phyloP scores from a whole-genome alignment of 176 grass and related monocot species.

The Aegilops umbellulata region DNA sequence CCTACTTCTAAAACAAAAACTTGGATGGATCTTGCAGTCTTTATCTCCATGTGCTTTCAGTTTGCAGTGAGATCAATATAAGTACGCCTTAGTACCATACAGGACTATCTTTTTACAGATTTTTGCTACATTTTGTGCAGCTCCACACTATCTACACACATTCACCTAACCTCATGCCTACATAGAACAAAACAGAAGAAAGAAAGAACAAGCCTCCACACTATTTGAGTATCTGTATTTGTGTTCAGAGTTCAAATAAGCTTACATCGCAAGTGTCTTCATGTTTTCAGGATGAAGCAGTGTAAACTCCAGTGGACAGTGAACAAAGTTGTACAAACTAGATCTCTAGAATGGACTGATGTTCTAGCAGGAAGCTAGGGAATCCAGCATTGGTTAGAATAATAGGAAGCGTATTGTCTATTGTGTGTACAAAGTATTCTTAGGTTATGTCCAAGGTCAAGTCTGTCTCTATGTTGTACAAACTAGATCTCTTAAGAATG shows the following conservation, averaged over 20 bases:
- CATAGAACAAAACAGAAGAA: constrained; percentile 6
- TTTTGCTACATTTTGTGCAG: background rate
- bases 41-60: too few relatives aligned
- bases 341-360: background rate
- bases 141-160: background rate
- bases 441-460: constrained; percentile 29
- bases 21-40: background rate
- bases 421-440: constrained; percentile 21
- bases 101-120: background rate
- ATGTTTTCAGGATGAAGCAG: constrained; percentile 35
- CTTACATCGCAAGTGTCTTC: constrained; percentile 14
- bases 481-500: constrained; percentile 11
- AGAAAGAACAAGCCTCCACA: background rate
- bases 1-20: background rate
- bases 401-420: constrained; percentile 19
- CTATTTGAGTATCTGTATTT: background rate
- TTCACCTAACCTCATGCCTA: background rate
- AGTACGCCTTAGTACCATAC: too few relatives aligned
- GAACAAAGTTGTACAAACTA: constrained; percentile 35
- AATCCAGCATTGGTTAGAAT: constrained; percentile 49
- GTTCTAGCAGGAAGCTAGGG: constrained; percentile 21
- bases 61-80: too few relatives aligned
- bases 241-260: constrained; percentile 3
- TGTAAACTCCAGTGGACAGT: constrained; percentile 3
- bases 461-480: background rate